Base-by-base conservation (phyloP, 2,329 filamentous ascomycete genomes). In the Ceratocystis diversiconidia region DNA sequence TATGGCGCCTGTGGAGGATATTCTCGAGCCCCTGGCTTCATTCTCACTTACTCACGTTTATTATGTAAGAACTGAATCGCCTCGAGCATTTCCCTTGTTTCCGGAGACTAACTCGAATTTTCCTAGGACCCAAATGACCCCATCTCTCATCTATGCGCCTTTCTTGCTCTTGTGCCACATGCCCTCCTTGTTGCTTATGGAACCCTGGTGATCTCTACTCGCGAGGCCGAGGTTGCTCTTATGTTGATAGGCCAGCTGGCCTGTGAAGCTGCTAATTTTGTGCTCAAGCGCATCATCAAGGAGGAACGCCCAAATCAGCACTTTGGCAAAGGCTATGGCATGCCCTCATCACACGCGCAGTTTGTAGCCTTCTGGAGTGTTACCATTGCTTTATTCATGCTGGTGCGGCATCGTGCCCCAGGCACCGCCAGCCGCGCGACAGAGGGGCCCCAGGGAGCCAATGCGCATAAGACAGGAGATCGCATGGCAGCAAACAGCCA, bases 21-120 rank as follows among this genome's bases (percentile, higher is more conserved):
- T 57, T 25, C 25, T 67, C 8, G 12, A 62, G 48, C 85, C 89
- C 50, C 79, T 97, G 66, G 90, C 92, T 63, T 97, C 92, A 28
- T 82, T 99, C 68, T 96, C 92, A 63, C 78, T 99, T 70, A 97
- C 94, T 10, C 92, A 97, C 78, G 92, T 97, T 71, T 90, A 94
- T 79, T 97, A 97, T 81, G 92, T 95, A 78, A 52, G 48, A 6
- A 25, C 19, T 73, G n/a, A 32, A 60, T 52, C 15, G 12, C 30
- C 63, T 41, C 59, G n/a, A n/a, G 43, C 63, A 43, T 55, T 32
- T 43, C 19, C 41, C 22, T 28, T 67, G 25, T 8, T 65, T 41
- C 61, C 61, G 50, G 10, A 41, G 8, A 62, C 50, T 59, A 19
- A 28, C 10, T 15, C 32, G 15, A 52, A 28, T 50, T 22, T 8